These are phyloP conservation scores for Hygrocybe punicea DNA, from an alignment of 768 basidiomycete species.

Conservation along the genomic window DNA sequence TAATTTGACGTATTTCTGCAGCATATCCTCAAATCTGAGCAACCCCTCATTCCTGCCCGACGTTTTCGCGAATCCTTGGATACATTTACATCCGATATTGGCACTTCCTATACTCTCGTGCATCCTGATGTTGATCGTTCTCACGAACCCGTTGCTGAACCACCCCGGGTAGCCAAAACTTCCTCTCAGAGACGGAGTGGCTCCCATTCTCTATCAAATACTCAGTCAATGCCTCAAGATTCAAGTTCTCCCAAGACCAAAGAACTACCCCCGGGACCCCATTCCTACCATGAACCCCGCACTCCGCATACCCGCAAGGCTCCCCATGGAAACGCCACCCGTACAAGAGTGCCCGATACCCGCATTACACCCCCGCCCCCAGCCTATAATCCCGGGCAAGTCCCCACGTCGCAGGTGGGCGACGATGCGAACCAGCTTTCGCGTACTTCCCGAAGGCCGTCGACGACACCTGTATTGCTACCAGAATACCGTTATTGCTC, in stretches of 20 bases:
- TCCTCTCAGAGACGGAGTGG: no score
- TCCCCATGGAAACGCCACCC: no score
- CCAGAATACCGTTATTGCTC: conserved; percentile 68
- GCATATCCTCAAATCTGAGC: conserved; percentile 27
- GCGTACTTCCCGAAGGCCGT: conserved; percentile 35
- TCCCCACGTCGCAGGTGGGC: no score
- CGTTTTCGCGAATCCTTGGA: neutral
- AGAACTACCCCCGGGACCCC: neutral
- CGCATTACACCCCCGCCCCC: neutral
- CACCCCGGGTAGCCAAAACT: neutral
- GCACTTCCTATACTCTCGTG: neutral
- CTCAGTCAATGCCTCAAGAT: neutral
- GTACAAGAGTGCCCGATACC: neutral
- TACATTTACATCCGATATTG: neutral
- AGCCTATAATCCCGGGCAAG: neutral
- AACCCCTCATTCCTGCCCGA: conserved; percentile 21
- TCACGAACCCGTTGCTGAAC: neutral
- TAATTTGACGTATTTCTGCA: conserved; percentile 10
- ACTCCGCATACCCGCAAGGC: neutral
- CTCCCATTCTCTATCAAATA: neutral
- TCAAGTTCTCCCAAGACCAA: neutral
- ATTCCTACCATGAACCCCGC: neutral
- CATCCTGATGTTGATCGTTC: neutral
- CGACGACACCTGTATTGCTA: conserved; percentile 44
- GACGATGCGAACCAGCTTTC: neutral